These are phyloP conservation scores for Nepenthes alata DNA, from an alignment of 179 eudicot species.

Conservation along the genomic window DNA sequence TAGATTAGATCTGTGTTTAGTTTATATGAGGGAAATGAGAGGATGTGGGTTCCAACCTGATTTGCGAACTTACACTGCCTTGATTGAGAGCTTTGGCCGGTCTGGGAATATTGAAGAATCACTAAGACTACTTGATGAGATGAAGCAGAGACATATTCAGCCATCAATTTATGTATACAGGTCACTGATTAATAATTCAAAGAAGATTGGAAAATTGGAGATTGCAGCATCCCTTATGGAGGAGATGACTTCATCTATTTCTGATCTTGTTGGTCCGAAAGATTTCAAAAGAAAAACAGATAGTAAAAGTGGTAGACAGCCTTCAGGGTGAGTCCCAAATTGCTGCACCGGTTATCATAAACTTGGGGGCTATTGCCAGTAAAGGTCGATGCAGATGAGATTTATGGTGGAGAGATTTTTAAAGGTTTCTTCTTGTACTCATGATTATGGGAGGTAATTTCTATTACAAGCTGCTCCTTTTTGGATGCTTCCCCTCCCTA, in stretches of 20 bases:
- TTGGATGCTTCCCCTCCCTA: too few relatives aligned
- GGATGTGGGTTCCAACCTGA: slow-evolving; percentile 50
- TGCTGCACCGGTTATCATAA: too few relatives aligned
- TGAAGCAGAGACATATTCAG: slow-evolving; percentile 38
- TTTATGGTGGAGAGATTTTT: too few relatives aligned
- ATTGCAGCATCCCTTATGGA: slow-evolving; percentile 31
- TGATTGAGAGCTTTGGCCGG: slow-evolving; percentile 74
- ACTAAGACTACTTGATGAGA: slow-evolving; percentile 46
- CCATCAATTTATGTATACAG: slow-evolving; percentile 71
- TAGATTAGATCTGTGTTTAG: slow-evolving; percentile 41
- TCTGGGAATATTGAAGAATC: slow-evolving; percentile 62
- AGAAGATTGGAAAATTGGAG: slow-evolving; percentile 53
- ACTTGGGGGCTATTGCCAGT: too few relatives aligned
- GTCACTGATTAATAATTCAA: slow-evolving; percentile 46
- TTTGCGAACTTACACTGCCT: slow-evolving; percentile 57
- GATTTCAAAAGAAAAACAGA: slow-evolving; percentile 42
- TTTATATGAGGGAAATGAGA: slow-evolving; percentile 41
- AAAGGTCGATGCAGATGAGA: too few relatives aligned
- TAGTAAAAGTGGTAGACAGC: background rate
- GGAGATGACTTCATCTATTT: slow-evolving; percentile 47
- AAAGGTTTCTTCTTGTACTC: too few relatives aligned
- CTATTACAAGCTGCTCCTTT: too few relatives aligned
- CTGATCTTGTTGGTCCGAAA: slow-evolving; percentile 56
- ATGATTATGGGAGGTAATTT: too few relatives aligned
- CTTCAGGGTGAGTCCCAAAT: background rate